A percentile compares a stretch with the other conserved stretches of the same genome.
Evolutionary conservation across 2,329 filamentous ascomycete species (phyloP).

Genomic region (Periconia sp.): DNA sequence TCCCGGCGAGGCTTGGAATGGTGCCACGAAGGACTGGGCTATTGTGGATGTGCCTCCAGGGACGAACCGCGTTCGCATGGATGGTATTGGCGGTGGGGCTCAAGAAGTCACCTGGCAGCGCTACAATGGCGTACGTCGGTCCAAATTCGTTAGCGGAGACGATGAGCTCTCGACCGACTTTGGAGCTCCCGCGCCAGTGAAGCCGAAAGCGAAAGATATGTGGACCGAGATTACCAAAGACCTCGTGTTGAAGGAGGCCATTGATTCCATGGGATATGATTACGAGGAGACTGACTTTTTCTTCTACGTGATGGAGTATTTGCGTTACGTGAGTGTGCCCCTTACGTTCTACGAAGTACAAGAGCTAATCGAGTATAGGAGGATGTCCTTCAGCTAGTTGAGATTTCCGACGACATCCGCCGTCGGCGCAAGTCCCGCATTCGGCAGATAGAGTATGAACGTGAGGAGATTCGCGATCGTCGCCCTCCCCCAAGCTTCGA

Average conservation of each 20-base stretch:
- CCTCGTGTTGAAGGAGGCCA: conserved; percentile 82
- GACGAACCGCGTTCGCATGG: conserved; percentile 81
- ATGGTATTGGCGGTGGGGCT: conserved; percentile 74
- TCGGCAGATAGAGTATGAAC: conserved; percentile 67
- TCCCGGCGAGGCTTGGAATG: conserved; percentile 75
- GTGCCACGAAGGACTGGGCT: conserved; percentile 77
- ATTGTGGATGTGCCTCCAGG: conserved; percentile 86
- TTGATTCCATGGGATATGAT: conserved; percentile 82
- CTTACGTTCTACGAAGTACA: no score
- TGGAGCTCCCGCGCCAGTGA: conserved; percentile 39
- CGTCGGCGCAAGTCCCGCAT: conserved; percentile 65
- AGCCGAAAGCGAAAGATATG: conserved; percentile 60
- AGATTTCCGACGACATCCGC: conserved; percentile 82
- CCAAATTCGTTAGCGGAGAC: conserved; percentile 74
- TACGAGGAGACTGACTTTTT: conserved; percentile 89
- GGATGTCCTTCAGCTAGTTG: conserved; percentile 82
- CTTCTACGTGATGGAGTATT: conserved; percentile 92
- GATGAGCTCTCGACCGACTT: conserved; percentile 58
- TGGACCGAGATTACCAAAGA: conserved; percentile 99
- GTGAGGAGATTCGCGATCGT: conserved; percentile 58
- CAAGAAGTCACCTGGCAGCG: conserved; percentile 80
- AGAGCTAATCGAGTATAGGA: conserved; percentile 62
- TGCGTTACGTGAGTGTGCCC: conserved; percentile 75
- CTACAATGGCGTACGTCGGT: conserved; percentile 77
- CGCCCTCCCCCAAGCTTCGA: conserved; percentile 59